Base-by-base conservation (phyloP, 129 eudicot species). In the Dittrichia graveolens region DNA sequence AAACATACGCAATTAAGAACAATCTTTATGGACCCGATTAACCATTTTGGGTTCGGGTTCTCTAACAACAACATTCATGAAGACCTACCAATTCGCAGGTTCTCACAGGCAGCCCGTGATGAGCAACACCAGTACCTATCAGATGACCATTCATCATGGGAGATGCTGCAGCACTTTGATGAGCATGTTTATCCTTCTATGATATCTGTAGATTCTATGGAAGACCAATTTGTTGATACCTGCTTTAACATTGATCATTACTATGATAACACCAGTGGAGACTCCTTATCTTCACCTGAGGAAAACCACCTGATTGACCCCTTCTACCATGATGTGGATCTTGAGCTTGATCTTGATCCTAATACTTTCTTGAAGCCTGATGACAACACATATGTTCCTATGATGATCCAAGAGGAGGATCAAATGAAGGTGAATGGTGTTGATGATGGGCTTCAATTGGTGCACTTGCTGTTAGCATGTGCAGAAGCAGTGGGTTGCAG, bases 401-500 rank as follows among this genome's bases (percentile, higher is more conserved):
- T 81, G 85, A 60, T 80, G 83, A 78, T 78, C 18, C 67, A 71
- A 69, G 75, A 15, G 6, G 70, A 69, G 7, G 64, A 69, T 61
- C 78, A 76, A 7, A 35, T 10, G 72, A 77, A 11, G 60, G 84
- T 39, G 41, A 73, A 74, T 65, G 87, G 70, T 45, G 88, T 83
- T 2, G 91, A 88, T 55, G 88, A 81, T 31, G 91, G 96, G 65
- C 89, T 89, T 49, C 87, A 83, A 4, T 46, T 89, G 37, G 96
- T 89, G 41, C 96, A 89, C 64, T 52, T 83, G 79, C 40, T 89
- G 46, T 48, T 89, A 16, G 96, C 89, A 10, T 89, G 96, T 50
- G 96, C 96, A 4, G 96, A 89, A 83, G 96, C 96, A 2, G 89
- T 85, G 58, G 91, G 87, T 34, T 89, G 96, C 62, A 75, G 91